These are phyloP conservation scores for Leccinum angustisporum DNA, from an alignment of 1,284 basidiomycete genomes.

Conservation along the genomic window DNA sequence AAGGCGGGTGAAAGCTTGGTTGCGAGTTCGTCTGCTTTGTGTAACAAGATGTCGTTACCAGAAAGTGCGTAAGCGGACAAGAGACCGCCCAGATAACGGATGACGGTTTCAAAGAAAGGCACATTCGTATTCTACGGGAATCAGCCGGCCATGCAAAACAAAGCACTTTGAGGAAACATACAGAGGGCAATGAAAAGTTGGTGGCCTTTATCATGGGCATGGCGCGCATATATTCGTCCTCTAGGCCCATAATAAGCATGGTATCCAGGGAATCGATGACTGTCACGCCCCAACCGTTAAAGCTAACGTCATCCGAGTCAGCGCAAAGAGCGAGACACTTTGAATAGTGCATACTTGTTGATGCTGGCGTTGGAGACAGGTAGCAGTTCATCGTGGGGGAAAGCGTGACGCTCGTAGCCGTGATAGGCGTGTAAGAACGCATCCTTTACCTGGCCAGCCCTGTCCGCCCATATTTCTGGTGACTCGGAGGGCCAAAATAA, in stretches of 20 bases:
- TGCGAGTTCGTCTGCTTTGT: conserved; percentile 54
- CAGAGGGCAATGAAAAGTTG: conserved; percentile 55
- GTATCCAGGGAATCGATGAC: conserved; percentile 86
- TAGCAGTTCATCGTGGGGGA: conserved; percentile 59
- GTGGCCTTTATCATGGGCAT: conserved; percentile 66
- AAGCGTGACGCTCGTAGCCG: conserved; percentile 58
- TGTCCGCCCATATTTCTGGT: conserved; percentile 46
- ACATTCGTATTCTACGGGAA: conserved; percentile 36
- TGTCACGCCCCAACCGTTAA: conserved; percentile 87
- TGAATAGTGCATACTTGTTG: conserved; percentile 48
- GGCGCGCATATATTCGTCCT: conserved; percentile 76
- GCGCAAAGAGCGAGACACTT: neutral
- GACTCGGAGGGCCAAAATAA: conserved; percentile 26
- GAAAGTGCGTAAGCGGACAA: conserved; percentile 82
- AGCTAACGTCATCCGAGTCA: conserved; percentile 39
- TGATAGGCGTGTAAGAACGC: conserved; percentile 66
- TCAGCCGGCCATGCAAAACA: neutral
- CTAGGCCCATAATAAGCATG: conserved; percentile 81
- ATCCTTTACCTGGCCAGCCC: conserved; percentile 55
- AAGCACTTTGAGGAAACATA: conserved; percentile 14
- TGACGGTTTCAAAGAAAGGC: conserved; percentile 84
- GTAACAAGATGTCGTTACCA: conserved; percentile 41
- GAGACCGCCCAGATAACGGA: conserved; percentile 84
- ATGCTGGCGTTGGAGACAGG: conserved; percentile 48
- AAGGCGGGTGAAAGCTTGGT: conserved; percentile 52